Conservation (phyloP, 768 basidiomycete genomes). For the Mycena latifolia region DNA sequence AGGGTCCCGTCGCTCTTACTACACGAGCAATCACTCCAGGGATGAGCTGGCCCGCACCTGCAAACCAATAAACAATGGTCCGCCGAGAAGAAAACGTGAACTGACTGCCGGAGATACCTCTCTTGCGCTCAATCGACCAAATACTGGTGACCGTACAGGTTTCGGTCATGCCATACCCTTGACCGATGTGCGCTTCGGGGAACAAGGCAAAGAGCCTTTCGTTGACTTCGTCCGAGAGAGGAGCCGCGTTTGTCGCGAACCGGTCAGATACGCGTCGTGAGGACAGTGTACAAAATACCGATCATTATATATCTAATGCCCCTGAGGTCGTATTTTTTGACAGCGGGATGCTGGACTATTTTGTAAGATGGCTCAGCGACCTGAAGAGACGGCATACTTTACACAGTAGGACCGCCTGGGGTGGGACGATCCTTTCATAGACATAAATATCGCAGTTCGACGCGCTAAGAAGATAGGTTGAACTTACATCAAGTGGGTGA, state of each 20-base stretch:
- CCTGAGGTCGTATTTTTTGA: conserved; percentile 63
- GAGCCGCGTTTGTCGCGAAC: conserved; percentile 62
- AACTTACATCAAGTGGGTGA: conserved; percentile 64
- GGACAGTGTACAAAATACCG: conserved; percentile 9
- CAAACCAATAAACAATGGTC: neutral
- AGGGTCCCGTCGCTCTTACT: conserved; percentile 69
- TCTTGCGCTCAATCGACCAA: conserved; percentile 59
- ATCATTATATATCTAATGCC: conserved; percentile 60
- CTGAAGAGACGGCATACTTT: conserved; percentile 51
- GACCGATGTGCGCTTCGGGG: conserved; percentile 66
- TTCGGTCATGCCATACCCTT: conserved; percentile 79
- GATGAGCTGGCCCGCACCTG: conserved; percentile 65
- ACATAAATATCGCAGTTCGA: neutral
- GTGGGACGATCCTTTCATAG: conserved; percentile 63
- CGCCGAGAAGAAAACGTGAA: neutral
- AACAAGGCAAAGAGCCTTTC: conserved; percentile 62
- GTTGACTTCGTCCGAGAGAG: conserved; percentile 66
- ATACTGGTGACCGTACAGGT: conserved; percentile 64
- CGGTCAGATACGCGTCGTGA: neutral
- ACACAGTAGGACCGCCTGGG: conserved; percentile 68
- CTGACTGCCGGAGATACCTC: conserved; percentile 66
- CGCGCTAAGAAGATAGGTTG: neutral
- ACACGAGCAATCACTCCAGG: conserved; percentile 69
- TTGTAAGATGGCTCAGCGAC: neutral
- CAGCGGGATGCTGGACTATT: conserved; percentile 58